Conservation (phyloP, 1,284 basidiomycete species). For the Tilletia caries region DNA sequence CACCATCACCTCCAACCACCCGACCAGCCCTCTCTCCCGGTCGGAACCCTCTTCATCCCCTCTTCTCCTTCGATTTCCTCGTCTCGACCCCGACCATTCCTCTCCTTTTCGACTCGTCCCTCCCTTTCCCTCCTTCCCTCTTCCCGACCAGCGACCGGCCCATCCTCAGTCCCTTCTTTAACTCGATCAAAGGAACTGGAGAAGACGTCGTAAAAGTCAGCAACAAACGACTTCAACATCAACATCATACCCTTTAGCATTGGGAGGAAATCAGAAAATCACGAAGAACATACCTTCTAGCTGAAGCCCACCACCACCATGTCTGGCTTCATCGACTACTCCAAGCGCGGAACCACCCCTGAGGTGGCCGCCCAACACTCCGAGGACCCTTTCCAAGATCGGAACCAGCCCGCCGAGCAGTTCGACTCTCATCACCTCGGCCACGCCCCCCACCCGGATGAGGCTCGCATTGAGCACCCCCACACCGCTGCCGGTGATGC, state of each 20-base stretch:
- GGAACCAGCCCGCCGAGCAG: neutral
- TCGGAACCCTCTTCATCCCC: too few species aligned
- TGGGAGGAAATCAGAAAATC: neutral
- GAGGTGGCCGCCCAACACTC: conserved; percentile 13
- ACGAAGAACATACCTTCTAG: neutral
- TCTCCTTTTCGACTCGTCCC: conserved; percentile 5
- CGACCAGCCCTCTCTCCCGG: neutral
- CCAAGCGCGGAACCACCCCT: conserved; percentile 12
- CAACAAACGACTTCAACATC: neutral
- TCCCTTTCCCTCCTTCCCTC: neutral
- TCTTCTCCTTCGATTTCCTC: neutral
- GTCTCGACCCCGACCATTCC: neutral
- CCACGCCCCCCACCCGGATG: conserved; percentile 10
- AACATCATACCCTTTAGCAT: neutral
- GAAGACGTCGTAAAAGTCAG: neutral
- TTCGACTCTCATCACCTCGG: conserved; percentile 12
- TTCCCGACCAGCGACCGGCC: too few species aligned
- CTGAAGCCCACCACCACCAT: neutral
- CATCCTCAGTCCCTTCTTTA: neutral
- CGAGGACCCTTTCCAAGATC: conserved; percentile 12
- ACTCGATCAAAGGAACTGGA: neutral
- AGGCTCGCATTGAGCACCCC: conserved; percentile 10
- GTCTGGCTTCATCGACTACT: conserved; percentile 15
- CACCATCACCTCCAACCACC: neutral
- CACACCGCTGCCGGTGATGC: conserved; percentile 13